Conservation (phyloP, 495 filamentous ascomycete species). For the Xylaria longipes region DNA sequence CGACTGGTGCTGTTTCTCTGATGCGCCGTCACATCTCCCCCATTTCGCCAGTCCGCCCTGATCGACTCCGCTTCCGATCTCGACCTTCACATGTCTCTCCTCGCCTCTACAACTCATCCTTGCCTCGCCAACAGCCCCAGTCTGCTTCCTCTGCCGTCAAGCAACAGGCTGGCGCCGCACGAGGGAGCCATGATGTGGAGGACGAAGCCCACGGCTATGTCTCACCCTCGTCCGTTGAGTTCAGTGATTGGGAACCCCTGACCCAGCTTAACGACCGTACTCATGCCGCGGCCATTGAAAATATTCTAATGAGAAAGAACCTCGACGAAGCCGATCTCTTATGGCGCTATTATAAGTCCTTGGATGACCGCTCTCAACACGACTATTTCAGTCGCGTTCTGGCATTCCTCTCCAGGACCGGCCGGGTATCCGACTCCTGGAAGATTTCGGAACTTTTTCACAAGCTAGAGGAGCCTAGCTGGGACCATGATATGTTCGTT, state of each 20-base stretch:
- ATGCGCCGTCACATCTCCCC: constrained; percentile 48
- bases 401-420: constrained; percentile 31
- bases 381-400: constrained; percentile 26
- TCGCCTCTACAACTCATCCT: constrained; percentile 36
- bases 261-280: neutral
- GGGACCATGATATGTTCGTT: constrained; percentile 31
- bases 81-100: constrained; percentile 25
- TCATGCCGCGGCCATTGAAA: constrained; percentile 21
- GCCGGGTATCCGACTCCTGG: constrained; percentile 34
- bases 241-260: neutral
- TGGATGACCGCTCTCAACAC: constrained; percentile 27
- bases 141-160: neutral
- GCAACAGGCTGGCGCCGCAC: neutral
- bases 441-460: constrained; percentile 41
- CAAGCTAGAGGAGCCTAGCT: constrained; percentile 28
- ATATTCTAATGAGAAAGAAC: constrained; percentile 20
- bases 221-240: neutral
- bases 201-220: neutral
- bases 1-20: constrained; percentile 56
- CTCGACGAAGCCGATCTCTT: constrained; percentile 28
- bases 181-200: neutral
- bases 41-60: constrained; percentile 17
- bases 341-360: constrained; percentile 34
- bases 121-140: constrained; percentile 17
- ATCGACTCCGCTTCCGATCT: constrained; percentile 22